These are phyloP conservation scores for Raffaelea deltoideospora DNA, from an alignment of 2,329 filamentous ascomycete genomes.

Conservation along the genomic window DNA sequence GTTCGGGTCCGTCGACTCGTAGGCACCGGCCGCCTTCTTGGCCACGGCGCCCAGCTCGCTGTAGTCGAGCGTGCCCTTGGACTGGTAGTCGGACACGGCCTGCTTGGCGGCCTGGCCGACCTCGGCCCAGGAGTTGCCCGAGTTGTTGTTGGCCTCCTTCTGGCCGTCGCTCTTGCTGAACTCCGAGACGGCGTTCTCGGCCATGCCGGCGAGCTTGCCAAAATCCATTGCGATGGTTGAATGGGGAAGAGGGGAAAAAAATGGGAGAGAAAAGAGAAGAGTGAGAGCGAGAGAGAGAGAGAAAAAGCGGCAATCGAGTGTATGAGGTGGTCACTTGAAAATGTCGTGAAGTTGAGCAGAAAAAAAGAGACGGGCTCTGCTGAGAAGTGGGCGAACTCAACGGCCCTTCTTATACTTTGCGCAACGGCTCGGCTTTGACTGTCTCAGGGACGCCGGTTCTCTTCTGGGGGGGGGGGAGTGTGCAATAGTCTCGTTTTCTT, in stretches of 20 bases:
- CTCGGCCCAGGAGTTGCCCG: conserved; percentile 7
- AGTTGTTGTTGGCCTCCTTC: conserved; percentile 5
- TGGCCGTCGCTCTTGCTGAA: conserved; percentile 3
- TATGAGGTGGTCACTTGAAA: too few relatives aligned
- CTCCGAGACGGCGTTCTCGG: conserved; percentile 10
- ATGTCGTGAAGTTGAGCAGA: too few relatives aligned
- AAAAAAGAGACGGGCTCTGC: too few relatives aligned
- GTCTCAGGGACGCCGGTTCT: too few relatives aligned
- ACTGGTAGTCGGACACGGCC: conserved; percentile 9
- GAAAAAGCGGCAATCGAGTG: background rate
- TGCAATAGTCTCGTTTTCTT: too few relatives aligned
- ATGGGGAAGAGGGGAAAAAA: background rate
- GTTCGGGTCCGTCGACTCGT: conserved; percentile 7
- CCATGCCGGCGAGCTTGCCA: conserved; percentile 10
- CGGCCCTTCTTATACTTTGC: background rate
- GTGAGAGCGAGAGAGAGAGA: background rate
- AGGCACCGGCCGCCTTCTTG: conserved; percentile 17
- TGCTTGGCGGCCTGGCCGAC: conserved; percentile 11
- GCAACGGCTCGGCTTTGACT: too few relatives aligned
- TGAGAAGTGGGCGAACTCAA: background rate
- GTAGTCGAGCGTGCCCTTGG: conserved; percentile 18
- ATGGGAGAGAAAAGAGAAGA: background rate
- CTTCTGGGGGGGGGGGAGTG: too few relatives aligned
- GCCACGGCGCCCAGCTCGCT: conserved; percentile 16
- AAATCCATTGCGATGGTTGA: conserved; percentile 14